Evolutionary conservation across 345 rosid species (phyloP).

Genomic region (Jatropha curcas): DNA sequence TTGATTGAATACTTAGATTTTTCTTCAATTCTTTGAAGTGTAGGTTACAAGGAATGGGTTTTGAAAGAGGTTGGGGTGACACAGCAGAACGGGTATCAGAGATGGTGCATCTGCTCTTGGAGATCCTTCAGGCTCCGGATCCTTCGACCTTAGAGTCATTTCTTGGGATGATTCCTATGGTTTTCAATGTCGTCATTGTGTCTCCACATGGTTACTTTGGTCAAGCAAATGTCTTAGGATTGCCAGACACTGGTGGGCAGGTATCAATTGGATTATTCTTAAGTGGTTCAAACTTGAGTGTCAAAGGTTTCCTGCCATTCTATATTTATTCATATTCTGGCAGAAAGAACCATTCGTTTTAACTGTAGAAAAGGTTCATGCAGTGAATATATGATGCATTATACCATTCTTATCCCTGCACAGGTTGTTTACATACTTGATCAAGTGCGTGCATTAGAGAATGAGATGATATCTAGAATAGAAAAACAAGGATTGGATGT

Average conservation of each 20-base stretch:
- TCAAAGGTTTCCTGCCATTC: too few relatives aligned
- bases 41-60: slow-evolving; percentile 94
- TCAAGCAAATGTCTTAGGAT: slow-evolving; percentile 98
- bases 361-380: too few relatives aligned
- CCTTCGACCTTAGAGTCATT: slow-evolving; percentile 87
- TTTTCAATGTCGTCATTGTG: slow-evolving; percentile 88
- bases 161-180: slow-evolving; percentile 93
- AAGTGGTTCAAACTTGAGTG: neutral
- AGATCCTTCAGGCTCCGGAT: slow-evolving; percentile 97
- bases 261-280: slow-evolving; percentile 27
- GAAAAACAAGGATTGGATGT: slow-evolving; percentile 83
- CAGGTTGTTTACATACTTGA: slow-evolving; percentile 96
- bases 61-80: slow-evolving; percentile 99
- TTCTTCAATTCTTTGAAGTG: neutral
- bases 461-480: slow-evolving; percentile 82
- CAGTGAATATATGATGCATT: neutral
- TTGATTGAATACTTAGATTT: neutral
- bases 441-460: slow-evolving; percentile 96
- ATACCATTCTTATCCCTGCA: neutral
- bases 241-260: slow-evolving; percentile 99
- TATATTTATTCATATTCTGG: too few relatives aligned
- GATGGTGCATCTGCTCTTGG: slow-evolving; percentile 81
- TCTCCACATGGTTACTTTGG: slow-evolving; percentile 98
- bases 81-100: slow-evolving; percentile 71
- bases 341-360: too few relatives aligned